Base-by-base conservation (phyloP, 306 rosid genomes). In the Cicer yamashitae region DNA sequence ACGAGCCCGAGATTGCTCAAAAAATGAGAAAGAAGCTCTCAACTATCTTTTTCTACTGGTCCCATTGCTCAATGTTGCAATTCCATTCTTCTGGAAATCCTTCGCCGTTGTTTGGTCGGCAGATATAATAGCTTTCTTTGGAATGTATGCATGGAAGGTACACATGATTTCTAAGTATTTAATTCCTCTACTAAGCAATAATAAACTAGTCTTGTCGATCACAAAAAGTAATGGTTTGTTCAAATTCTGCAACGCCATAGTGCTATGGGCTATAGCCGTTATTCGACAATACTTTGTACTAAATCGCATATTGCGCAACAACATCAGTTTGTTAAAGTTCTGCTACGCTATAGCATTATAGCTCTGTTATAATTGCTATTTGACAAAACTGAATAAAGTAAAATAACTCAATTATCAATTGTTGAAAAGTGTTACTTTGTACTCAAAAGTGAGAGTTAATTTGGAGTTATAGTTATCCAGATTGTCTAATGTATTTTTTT, bases 71-170 rank as follows among this genome's bases (percentile, higher is more conserved):
- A 94, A 94, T 68, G 89, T 94, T 76, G 47, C 56, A 47, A 94
- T 94, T 66, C 99, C 99, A n/a, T 92, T 92, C 89, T 90, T 94
- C 70, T 84, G 73, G 89, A 94, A 94, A 86, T 94, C 99, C n/a
- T 94, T 94, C 79, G 88, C 99, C 5, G 86, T 92, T 78, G 99
- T 92, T 73, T 94, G 99, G 97, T 85, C 96, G 2, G 96, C 97
- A 10, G 99, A 94, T 86, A 83, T 82, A 2, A 64, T 89, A 43
- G 96, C 96, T 64, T 94, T 94, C 86, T 86, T 94, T 47, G 93
- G 83, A 77, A 94, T 94, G 96, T 94, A 94, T 77, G 93, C 96
- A 8, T 94, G 98, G 97, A 94, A 94, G 97, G 97, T 94, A 75
- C 61, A 50, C 1, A 63, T 7, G 61, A 67, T 15, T 70, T 48